Percentiles rank a stretch among this genome's conserved stretches.
Evolutionary conservation across 495 filamentous ascomycete species (phyloP).

Genomic region (Xylaria bambusicola): DNA sequence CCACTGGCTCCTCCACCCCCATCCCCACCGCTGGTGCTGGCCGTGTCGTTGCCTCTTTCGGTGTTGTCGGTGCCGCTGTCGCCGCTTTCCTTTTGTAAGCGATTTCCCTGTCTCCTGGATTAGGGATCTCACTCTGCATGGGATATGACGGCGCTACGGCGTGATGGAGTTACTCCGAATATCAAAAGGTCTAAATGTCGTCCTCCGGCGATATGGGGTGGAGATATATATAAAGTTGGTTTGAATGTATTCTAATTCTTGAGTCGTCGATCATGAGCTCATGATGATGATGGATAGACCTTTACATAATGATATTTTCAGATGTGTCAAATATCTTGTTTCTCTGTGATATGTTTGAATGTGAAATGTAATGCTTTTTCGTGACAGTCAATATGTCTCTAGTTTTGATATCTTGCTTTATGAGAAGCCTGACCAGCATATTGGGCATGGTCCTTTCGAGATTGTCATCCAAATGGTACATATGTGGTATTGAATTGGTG

Average conservation of each 20-base stretch:
- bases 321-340: not conserved
- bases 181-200: constrained; percentile 12
- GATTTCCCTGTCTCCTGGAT: too few relatives aligned
- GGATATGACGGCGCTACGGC: constrained; percentile 3
- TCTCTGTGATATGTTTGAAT: not conserved
- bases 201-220: constrained; percentile 3
- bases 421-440: too few relatives aligned
- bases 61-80: constrained; percentile 16
- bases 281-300: constrained; percentile 22
- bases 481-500: too few relatives aligned
- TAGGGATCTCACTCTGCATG: constrained; percentile 1
- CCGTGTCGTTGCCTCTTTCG: constrained; percentile 18
- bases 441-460: too few relatives aligned
- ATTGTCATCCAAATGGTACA: too few relatives aligned
- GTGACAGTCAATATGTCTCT: too few relatives aligned
- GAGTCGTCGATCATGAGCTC: constrained; percentile 19
- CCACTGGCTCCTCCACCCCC: constrained; percentile 11
- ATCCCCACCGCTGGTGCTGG: constrained; percentile 18
- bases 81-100: constrained; percentile 21
- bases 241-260: constrained; percentile 21
- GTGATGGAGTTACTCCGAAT: constrained; percentile 10
- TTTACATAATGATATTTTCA: constrained; percentile 18
- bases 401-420: too few relatives aligned
- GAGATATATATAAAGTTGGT: constrained; percentile 19
- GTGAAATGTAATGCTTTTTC: not conserved